Base-by-base conservation (phyloP, 2,329 filamentous ascomycete species). In the Chalaropsis ovoidea region DNA sequence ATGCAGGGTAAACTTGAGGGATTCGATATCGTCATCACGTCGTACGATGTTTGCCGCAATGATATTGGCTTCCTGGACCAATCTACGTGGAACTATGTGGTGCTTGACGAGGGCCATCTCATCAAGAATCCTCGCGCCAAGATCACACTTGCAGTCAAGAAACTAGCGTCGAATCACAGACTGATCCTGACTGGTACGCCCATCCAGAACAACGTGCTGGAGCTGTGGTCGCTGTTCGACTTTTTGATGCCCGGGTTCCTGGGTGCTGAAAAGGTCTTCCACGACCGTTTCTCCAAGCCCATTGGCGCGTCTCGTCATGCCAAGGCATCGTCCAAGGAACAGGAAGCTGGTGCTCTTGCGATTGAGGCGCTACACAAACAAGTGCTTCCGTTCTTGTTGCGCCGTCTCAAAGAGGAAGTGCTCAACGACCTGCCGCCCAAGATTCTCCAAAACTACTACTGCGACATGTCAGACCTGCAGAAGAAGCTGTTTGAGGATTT, bases 101-200 rank as follows among this genome's bases (percentile, higher is more conserved):
- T 99, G 3, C 83, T 99, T 7, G 94, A 99, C 72, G 94, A 99
- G 77, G 94, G 95, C 1, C 94, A 99, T 77, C 78, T 99, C 69
- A 99, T 99, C 80, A 99, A 99, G 80, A 99, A 99, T 74, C 91
- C 94, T 2, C 95, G 94, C 74, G 92, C 95, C 1, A 99, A 99
- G 78, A 94, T 95, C 68, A 95, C 90, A 0, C 82, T 92, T 68
- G 92, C 94, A 0, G 93, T 97, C 70, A 99, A 99, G 79, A 85
- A 85, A 67, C 81, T 99, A 42, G 77, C 84, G 6, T 96, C 91
- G 73, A 97, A 99, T 71, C 95, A 99, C 73, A 88, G 94, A 22
- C 82, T 99, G 61, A 99, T 99, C 70, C 82, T 99, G 3, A 99
- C 94, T 0, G 94, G 94, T 49, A 99, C 94, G 1, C 94, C 94